phyloP scores from a whole-genome alignment of 352 stramenopile species.

The Phytophthora sp. region DNA sequence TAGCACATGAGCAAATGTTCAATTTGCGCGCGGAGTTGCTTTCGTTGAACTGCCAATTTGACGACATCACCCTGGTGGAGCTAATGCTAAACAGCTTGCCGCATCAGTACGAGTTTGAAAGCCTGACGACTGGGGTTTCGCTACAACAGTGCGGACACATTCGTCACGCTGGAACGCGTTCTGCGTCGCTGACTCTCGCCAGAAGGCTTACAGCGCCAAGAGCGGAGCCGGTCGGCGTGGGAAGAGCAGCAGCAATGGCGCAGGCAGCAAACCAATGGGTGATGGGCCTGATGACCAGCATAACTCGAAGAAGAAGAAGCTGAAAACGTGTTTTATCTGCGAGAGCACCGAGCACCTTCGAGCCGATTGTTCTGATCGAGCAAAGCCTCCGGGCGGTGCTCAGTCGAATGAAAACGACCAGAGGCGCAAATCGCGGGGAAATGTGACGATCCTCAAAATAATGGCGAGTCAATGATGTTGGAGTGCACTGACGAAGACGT shows the following conservation, averaged over 20 bases:
- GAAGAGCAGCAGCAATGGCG: neutral
- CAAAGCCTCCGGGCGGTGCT: neutral
- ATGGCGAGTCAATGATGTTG: neutral
- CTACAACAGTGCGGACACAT: neutral
- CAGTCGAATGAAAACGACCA: slow-evolving; percentile 6
- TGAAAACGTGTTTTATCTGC: slow-evolving; percentile 7
- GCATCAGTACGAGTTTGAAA: slow-evolving; percentile 15
- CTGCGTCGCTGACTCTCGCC: slow-evolving; percentile 1
- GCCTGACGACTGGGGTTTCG: slow-evolving; percentile 8
- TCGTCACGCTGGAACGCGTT: slow-evolving; percentile 6
- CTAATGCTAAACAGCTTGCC: slow-evolving; percentile 8
- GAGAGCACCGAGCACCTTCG: neutral
- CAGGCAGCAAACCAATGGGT: neutral
- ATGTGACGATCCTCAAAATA: neutral
- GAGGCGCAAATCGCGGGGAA: neutral
- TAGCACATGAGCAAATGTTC: slow-evolving; percentile 23
- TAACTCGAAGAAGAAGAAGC: neutral
- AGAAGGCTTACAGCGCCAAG: slow-evolving; percentile 6
- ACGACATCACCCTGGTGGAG: slow-evolving; percentile 3
- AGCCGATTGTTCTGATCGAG: neutral
- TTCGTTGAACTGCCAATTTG: slow-evolving; percentile 9
- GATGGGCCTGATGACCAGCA: neutral
- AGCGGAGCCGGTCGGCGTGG: neutral
- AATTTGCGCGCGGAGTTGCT: slow-evolving; percentile 16
- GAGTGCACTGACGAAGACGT: too few species aligned